phyloP scores from a whole-genome alignment of 306 rosid species.

The Coriaria nepalensis region DNA sequence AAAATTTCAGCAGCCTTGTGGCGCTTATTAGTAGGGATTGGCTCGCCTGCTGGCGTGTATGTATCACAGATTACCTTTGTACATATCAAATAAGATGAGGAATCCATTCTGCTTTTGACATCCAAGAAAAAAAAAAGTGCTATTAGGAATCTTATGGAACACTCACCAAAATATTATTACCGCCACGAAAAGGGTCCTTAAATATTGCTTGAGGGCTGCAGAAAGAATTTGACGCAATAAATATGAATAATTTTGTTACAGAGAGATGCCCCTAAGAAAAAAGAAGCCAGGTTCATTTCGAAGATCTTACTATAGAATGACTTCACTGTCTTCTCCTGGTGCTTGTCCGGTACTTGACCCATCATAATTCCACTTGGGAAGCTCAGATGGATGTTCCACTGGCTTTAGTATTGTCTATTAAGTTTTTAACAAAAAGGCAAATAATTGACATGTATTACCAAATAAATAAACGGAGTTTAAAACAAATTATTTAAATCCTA shows the following conservation, averaged over 20 bases:
- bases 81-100: slow-evolving; percentile 13
- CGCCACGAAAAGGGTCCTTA: slow-evolving; percentile 96
- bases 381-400: slow-evolving; percentile 89
- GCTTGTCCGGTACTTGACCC: slow-evolving; percentile 99
- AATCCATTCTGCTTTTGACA: not conserved
- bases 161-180: slow-evolving; percentile 91
- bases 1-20: slow-evolving; percentile 78
- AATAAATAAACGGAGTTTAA: slow-evolving; percentile 2
- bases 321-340: slow-evolving; percentile 99
- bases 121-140: too few species aligned
- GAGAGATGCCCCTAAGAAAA: not conserved
- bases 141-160: slow-evolving; percentile 6
- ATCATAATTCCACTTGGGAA: slow-evolving; percentile 96
- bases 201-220: slow-evolving; percentile 91
- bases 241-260: slow-evolving; percentile 10
- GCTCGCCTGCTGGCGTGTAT: slow-evolving; percentile 84
- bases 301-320: slow-evolving; percentile 82
- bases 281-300: slow-evolving; percentile 3
- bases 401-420: slow-evolving; percentile 80
- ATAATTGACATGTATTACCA: slow-evolving; percentile 9
- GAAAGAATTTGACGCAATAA: slow-evolving; percentile 8
- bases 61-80: slow-evolving; percentile 76
- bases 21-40: slow-evolving; percentile 95
- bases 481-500: not conserved
- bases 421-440: slow-evolving; percentile 13